Evolutionary conservation across 805 yeast genomes (phyloP), one percentile per base, ranked within the genome.

Genomic region (Candida sithepensis): DNA sequence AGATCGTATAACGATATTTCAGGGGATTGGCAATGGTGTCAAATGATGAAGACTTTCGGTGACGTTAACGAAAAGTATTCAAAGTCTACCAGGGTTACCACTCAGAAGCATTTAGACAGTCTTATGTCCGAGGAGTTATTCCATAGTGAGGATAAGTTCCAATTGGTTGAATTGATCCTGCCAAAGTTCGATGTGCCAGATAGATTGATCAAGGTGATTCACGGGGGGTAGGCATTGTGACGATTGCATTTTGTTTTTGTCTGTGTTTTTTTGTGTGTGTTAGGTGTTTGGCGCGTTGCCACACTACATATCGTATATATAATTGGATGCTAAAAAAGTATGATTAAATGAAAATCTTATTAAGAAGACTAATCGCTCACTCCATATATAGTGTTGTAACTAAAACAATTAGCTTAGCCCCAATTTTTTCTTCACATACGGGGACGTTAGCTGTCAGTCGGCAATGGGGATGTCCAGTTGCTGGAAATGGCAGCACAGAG

Each of bases 41-140:
- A 79, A 48, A 67, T 88, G 44, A 72, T 87, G 53, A 71, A 74
- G 51, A 75, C 79, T 19, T 85, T 91, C 59, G 91, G 90, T n/a
- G 89, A 75, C 53, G 58, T 64, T 14, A 38, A 45, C 2, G 64
- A 67, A 9, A 60, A 66, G 48, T 60, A 59, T 44, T 51, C 69
- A 41, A 60, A 58, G 38, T 66, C 70, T 26, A 54, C 56, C 22
- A 58, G 54, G 24, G 67, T 82, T 23, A 49, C 61, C 14, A 70
- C 70, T 7, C 63, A 67, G 24, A 59, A 68, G 54, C 70, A 71
- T 47, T 55, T 80, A 48, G 52, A 57, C 23, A 54, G 54, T 1
- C 59, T 73, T 26, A 56, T 77, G 33, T 46, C 58, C 7, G 61
- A 69, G 41, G 55, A 69, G 28, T 66, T 65, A 26, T 60, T 70